Base-by-base conservation (phyloP, 179 eudicot species). In the Silene coronaria region DNA sequence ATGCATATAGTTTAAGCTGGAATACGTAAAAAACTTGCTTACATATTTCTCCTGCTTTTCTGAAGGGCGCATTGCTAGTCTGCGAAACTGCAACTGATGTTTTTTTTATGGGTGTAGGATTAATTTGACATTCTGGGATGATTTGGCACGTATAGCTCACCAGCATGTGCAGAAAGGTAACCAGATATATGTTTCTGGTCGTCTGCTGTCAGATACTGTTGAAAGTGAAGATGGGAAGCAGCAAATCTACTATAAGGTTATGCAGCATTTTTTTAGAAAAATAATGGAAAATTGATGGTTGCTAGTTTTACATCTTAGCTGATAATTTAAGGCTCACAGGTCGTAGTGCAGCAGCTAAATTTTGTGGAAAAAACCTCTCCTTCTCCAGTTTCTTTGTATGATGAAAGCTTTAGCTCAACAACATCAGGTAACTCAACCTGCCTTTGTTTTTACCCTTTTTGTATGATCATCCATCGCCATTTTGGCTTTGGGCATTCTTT, bases 101-200 rank as follows among this genome's bases (percentile, higher is more conserved):
- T 30, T 21, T 70, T 26, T 48, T 76, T 42, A 42, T 77, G 68
- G 74, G 79, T 80, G 57, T 84, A 94, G 98, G 96, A 84, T 94
- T 77, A 87, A 81, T 77, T 85, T 94, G 89, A 86, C 90, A 69
- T 92, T 94, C 77, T 94, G 98, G 97, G 90, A 90, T 79, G 96
- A 92, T 34, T 68, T 95, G 88, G 99, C 97, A 32, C 88, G 88
- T 76, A 60, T 85, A 74, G 95, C 99, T 67, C 83, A 77, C 80
- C 93, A 92, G 85, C 99, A 95, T 77, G 80, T 92, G 64, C 87
- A 92, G 79, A 95, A 90, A 85, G 99, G 97, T 57, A 84, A 86
- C 5, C 95, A 88, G 68, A 88, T 95, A 80, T 92, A 85, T 75
- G 91, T 92, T 66, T 83, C 89, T 80, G 99, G 99, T 66, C 92